A percentile compares a stretch with the other conserved stretches of the same genome.
Conservation (phyloP, 805 yeast genomes). For the Yarrowia yakushimensis region DNA sequence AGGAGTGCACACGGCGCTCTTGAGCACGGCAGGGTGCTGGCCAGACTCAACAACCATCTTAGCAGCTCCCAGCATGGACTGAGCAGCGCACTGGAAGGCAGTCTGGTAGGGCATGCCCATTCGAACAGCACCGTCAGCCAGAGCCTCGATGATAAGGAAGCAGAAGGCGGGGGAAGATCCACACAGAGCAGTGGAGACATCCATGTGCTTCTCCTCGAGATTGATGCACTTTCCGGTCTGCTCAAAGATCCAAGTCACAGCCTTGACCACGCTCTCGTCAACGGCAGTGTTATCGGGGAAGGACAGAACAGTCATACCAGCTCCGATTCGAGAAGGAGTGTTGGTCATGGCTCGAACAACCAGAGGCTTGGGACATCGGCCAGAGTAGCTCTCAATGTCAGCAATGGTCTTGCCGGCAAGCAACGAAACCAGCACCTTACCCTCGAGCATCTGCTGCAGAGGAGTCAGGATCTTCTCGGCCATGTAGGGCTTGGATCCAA, state of each 20-base stretch:
- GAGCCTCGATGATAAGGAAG: conserved; percentile 80
- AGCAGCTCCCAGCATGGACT: conserved; percentile 91
- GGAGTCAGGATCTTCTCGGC: conserved; percentile 57
- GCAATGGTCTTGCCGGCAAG: conserved; percentile 90
- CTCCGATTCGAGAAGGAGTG: conserved; percentile 90
- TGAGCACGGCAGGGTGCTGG: conserved; percentile 82
- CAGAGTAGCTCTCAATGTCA: conserved; percentile 42
- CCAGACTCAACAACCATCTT: conserved; percentile 81
- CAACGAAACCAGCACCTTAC: conserved; percentile 67
- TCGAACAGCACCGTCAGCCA: conserved; percentile 90
- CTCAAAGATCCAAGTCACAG: conserved; percentile 43
- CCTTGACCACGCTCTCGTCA: conserved; percentile 34
- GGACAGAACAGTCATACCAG: conserved; percentile 92
- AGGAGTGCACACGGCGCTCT: conserved; percentile 89
- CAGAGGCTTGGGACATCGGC: conserved; percentile 37
- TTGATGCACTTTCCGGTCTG: conserved; percentile 43
- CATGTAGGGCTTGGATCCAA: conserved; percentile 88
- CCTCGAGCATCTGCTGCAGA: conserved; percentile 46
- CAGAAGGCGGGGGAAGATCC: conserved; percentile 98
- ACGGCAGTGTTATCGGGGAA: conserved; percentile 52
- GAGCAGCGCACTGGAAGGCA: conserved; percentile 83
- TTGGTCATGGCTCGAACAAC: conserved; percentile 96
- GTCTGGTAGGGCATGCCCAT: conserved; percentile 88
- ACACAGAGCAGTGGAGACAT: conserved; percentile 89
- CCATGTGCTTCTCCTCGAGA: conserved; percentile 80